These are phyloP conservation scores for Cystoderma amianthinum DNA, from an alignment of 768 basidiomycete species.

Conservation along the genomic window DNA sequence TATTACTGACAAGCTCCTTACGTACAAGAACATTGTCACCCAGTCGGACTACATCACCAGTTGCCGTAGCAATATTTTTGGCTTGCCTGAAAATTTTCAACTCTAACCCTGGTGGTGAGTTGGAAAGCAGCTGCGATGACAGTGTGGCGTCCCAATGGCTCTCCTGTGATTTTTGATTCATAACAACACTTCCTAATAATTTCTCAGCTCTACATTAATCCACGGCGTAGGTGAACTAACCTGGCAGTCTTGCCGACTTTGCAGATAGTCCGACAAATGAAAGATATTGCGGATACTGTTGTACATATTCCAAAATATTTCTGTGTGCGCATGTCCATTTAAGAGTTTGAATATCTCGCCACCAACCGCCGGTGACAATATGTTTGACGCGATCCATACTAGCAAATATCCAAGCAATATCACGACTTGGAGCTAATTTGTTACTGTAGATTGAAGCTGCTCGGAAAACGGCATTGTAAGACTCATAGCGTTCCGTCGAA, in stretches of 20 bases:
- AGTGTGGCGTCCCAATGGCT: too few relatives aligned
- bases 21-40: too few relatives aligned
- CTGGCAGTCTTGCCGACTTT: not conserved
- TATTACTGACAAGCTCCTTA: too few relatives aligned
- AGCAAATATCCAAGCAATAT: slow-evolving; percentile 18
- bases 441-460: slow-evolving; percentile 24
- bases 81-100: too few relatives aligned
- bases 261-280: not conserved
- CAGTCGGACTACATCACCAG: too few relatives aligned
- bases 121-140: too few relatives aligned
- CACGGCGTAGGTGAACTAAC: not conserved
- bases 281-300: slow-evolving; percentile 1
- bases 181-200: not conserved
- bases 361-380: slow-evolving; percentile 15
- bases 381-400: slow-evolving; percentile 16
- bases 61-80: too few relatives aligned
- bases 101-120: too few relatives aligned
- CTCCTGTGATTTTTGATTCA: too few relatives aligned
- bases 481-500: slow-evolving; percentile 35
- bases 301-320: slow-evolving; percentile 1
- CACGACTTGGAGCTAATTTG: slow-evolving; percentile 21
- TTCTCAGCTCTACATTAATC: too few relatives aligned
- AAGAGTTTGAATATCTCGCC: not conserved
- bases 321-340: not conserved
- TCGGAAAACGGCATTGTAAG: slow-evolving; percentile 29